Evolutionary conservation across 2,329 filamentous ascomycete species (phyloP).

Genomic region (Fusarium clavum): DNA sequence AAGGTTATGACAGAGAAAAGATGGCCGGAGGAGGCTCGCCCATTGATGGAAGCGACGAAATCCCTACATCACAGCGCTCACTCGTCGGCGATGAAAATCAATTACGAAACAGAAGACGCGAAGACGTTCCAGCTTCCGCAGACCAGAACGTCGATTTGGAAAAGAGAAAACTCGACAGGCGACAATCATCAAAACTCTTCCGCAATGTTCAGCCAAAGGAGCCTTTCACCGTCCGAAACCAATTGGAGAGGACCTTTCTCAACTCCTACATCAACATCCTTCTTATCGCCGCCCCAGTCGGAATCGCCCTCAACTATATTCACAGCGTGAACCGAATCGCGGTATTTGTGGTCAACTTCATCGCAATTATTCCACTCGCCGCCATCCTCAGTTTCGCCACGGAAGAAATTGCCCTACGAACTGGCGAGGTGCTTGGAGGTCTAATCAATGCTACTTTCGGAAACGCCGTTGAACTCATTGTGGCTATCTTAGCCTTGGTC

Average conservation of each 20-base stretch:
- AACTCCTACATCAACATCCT: slow-evolving; percentile 90
- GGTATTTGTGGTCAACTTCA: slow-evolving; percentile 90
- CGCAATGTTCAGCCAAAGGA: slow-evolving; percentile 62
- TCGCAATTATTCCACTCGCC: slow-evolving; percentile 91
- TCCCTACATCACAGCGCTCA: slow-evolving; percentile 34
- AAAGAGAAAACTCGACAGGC: slow-evolving; percentile 51
- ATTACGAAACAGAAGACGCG: slow-evolving; percentile 50
- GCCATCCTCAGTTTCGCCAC: slow-evolving; percentile 89
- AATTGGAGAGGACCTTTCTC: slow-evolving; percentile 79
- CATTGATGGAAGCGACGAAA: slow-evolving; percentile 36
- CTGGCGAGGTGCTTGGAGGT: slow-evolving; percentile 87
- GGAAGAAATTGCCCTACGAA: slow-evolving; percentile 85
- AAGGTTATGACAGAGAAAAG: slow-evolving; percentile 29
- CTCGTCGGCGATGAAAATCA: slow-evolving; percentile 36
- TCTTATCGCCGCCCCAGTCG: slow-evolving; percentile 80
- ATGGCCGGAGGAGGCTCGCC: slow-evolving; percentile 25
- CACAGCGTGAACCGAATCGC: slow-evolving; percentile 65
- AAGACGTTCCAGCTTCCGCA: slow-evolving; percentile 28
- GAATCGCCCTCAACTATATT: slow-evolving; percentile 79
- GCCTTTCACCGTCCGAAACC: slow-evolving; percentile 70
- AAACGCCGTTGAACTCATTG: slow-evolving; percentile 91
- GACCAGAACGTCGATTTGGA: slow-evolving; percentile 38
- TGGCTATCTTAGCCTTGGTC: slow-evolving; percentile 84
- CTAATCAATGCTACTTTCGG: slow-evolving; percentile 92
- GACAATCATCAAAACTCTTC: slow-evolving; percentile 58